phyloP scores from a whole-genome alignment of 2,329 filamentous ascomycete genomes.

The Corinectria fuckeliana region DNA sequence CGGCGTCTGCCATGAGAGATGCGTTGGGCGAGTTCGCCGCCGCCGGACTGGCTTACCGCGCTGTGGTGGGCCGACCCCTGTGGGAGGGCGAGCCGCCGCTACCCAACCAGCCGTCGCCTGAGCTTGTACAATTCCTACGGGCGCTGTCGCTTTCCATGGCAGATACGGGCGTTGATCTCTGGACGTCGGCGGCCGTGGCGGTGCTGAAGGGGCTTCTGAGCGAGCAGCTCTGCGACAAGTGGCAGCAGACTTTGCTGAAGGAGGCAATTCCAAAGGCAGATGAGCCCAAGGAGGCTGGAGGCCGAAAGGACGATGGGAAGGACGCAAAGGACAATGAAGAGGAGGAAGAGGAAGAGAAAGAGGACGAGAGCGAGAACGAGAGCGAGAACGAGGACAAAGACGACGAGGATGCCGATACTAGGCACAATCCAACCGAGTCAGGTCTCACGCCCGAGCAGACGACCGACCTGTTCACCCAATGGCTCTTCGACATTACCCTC shows the following conservation, averaged over 20 bases:
- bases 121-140: conserved; percentile 74
- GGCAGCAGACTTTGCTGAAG: conserved; percentile 52
- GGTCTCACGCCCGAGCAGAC: conserved; percentile 35
- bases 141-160: conserved; percentile 72
- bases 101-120: conserved; percentile 79
- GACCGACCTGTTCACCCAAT: conserved; percentile 62
- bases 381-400: no score
- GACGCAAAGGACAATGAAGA: conserved; percentile 6
- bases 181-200: conserved; percentile 72
- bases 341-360: conserved; percentile 21
- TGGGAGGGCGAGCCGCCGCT: conserved; percentile 83
- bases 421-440: not conserved
- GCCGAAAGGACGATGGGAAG: not conserved
- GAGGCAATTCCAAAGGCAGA: conserved; percentile 26
- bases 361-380: conserved; percentile 12
- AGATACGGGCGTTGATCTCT: conserved; percentile 76
- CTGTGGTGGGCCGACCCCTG: conserved; percentile 67
- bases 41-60: conserved; percentile 51
- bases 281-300: conserved; percentile 10
- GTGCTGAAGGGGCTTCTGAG: conserved; percentile 66
- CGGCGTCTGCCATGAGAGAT: conserved; percentile 55
- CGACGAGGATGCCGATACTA: conserved; percentile 11
- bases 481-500: conserved; percentile 65
- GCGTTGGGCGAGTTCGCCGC: conserved; percentile 57
- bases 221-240: conserved; percentile 56